phyloP scores from a whole-genome alignment of 2,329 filamentous ascomycete species.

The Pyrenochaeta sp. region DNA sequence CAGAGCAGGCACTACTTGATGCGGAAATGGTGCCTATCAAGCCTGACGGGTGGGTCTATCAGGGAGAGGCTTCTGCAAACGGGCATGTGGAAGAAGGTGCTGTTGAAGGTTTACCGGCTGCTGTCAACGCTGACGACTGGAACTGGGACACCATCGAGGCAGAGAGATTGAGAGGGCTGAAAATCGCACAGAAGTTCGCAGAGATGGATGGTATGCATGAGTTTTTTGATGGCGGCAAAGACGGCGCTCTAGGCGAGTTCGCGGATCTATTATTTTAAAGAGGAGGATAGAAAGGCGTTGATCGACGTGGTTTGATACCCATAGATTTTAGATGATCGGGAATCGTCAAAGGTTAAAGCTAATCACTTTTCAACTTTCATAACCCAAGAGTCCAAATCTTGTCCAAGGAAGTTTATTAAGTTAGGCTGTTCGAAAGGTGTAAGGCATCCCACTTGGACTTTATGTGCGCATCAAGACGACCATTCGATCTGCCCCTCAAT shows the following conservation, averaged over 20 bases:
- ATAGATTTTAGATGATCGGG: not conserved
- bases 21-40: constrained; percentile 77
- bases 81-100: constrained; percentile 9
- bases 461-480: too few relatives aligned
- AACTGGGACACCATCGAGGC: constrained; percentile 67
- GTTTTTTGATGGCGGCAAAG: constrained; percentile 55
- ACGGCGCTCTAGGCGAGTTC: constrained; percentile 55
- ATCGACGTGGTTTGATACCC: not conserved
- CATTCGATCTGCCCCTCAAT: too few relatives aligned
- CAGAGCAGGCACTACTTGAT: constrained; percentile 75
- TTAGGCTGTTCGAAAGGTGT: too few relatives aligned
- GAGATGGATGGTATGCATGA: constrained; percentile 62
- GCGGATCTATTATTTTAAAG: constrained; percentile 45
- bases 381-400: too few relatives aligned
- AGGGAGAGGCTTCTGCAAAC: constrained; percentile 15
- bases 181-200: constrained; percentile 63
- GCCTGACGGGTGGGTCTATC: constrained; percentile 63
- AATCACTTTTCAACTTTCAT: too few relatives aligned
- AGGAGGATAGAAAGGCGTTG: constrained; percentile 1
- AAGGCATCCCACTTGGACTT: too few relatives aligned
- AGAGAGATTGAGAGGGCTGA: constrained; percentile 63
- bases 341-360: not conserved
- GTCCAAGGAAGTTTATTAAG: too few relatives aligned
- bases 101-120: constrained; percentile 34
- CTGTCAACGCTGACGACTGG: constrained; percentile 56